phyloP scores from a whole-genome alignment of 2,329 filamentous ascomycete species.

The Davidsoniella virescens region DNA sequence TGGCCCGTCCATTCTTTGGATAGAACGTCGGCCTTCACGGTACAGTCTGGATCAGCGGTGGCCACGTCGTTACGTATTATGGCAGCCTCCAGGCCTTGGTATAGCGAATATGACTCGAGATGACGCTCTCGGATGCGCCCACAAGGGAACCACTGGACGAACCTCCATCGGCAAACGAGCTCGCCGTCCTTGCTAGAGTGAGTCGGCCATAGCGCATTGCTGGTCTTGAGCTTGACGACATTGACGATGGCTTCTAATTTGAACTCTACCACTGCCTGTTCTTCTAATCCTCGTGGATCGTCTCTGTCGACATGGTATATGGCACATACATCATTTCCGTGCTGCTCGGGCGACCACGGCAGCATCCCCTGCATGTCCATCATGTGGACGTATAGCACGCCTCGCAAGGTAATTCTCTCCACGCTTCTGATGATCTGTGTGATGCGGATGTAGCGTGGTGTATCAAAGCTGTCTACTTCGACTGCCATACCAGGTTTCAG shows the following conservation, averaged over 20 bases:
- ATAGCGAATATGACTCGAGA: conserved; percentile 14
- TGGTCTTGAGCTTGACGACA: conserved; percentile 31
- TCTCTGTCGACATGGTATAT: conserved; percentile 26
- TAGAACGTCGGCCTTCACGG: conserved; percentile 19
- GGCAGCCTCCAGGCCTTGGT: conserved; percentile 23
- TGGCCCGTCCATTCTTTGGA: conserved; percentile 19
- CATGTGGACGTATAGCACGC: conserved; percentile 23
- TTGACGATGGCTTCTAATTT: conserved; percentile 22
- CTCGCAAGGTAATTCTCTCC: conserved; percentile 19
- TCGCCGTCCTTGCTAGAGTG: conserved; percentile 21
- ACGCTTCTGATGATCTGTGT: conserved; percentile 23
- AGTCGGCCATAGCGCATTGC: conserved; percentile 35
- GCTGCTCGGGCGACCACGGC: conserved; percentile 16
- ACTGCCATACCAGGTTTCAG: conserved; percentile 4
- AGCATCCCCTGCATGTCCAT: conserved; percentile 23
- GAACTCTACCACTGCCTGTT: conserved; percentile 29
- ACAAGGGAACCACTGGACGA: conserved; percentile 19
- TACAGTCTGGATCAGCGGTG: conserved; percentile 18
- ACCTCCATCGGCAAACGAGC: conserved; percentile 38
- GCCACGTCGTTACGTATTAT: conserved; percentile 20
- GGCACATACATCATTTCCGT: conserved; percentile 28
- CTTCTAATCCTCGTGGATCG: conserved; percentile 18
- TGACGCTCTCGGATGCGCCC: conserved; percentile 12
- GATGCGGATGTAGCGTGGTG: conserved; percentile 17
- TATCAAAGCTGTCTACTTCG: conserved; percentile 9